phyloP scores from a whole-genome alignment of 345 rosid species.

The Linum trigynum region DNA sequence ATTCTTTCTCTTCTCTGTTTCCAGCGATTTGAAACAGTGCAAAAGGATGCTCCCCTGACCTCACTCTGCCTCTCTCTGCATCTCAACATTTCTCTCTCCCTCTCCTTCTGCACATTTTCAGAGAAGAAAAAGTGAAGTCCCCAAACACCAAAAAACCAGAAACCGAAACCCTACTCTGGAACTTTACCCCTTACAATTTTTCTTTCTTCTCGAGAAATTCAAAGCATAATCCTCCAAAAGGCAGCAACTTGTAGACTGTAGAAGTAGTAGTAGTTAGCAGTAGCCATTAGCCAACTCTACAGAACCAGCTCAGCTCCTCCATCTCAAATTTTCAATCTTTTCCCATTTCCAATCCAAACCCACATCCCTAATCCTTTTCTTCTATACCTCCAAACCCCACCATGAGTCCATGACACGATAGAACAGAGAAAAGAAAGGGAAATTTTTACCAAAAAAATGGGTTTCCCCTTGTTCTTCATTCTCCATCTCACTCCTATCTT shows the following conservation, averaged over 20 bases:
- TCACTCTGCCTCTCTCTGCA: not conserved
- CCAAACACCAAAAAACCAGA: not conserved
- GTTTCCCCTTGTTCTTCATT: slow-evolving; percentile 25
- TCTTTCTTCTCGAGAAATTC: not conserved
- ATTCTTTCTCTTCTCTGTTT: no score
- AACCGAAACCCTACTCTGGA: not conserved
- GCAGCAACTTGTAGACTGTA: no score
- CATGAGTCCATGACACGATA: not conserved
- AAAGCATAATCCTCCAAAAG: not conserved
- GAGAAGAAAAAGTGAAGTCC: not conserved
- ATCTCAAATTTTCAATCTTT: not conserved
- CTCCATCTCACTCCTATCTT: slow-evolving; percentile 8
- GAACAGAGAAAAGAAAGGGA: no score
- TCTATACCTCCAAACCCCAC: not conserved
- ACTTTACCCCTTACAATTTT: not conserved
- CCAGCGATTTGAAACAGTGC: not conserved
- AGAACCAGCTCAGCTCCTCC: not conserved
- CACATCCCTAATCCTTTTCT: not conserved
- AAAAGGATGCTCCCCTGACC: not conserved
- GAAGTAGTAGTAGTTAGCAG: not conserved
- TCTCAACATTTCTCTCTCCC: not conserved
- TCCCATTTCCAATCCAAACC: not conserved
- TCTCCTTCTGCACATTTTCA: not conserved
- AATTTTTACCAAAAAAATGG: slow-evolving; percentile 21
- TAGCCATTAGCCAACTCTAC: not conserved